A percentile compares a stretch with the other conserved stretches of the same genome.
These are phyloP conservation scores for Arabidopsis arenosa DNA, from an alignment of 345 rosid species.

Conservation along the genomic window DNA sequence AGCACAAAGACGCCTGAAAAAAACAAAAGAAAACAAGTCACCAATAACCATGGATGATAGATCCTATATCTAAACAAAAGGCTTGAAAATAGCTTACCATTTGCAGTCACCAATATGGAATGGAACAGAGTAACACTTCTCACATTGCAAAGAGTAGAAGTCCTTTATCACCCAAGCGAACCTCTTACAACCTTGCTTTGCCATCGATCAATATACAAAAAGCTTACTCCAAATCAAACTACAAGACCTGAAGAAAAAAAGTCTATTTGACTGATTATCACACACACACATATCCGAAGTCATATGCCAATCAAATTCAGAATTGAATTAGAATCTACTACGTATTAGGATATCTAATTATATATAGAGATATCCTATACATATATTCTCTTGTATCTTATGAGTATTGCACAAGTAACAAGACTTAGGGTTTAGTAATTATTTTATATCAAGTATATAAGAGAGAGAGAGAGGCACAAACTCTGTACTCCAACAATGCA, in stretches of 20 bases:
- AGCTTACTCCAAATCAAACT: neutral
- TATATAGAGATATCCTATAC: too few relatives aligned
- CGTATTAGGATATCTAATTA: too few relatives aligned
- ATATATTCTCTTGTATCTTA: too few relatives aligned
- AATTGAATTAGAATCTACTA: too few relatives aligned
- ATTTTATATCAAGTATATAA: too few relatives aligned
- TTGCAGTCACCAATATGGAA: neutral
- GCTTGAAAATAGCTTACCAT: neutral
- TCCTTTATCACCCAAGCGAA: slow-evolving; percentile 9
- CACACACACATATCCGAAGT: neutral
- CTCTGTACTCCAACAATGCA: too few relatives aligned
- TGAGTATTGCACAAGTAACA: too few relatives aligned
- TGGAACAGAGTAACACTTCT: neutral
- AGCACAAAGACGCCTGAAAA: slow-evolving; percentile 57
- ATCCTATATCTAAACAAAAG: neutral
- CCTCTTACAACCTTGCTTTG: slow-evolving; percentile 1
- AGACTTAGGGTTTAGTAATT: too few relatives aligned
- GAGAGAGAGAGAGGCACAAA: too few relatives aligned
- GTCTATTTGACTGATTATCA: neutral
- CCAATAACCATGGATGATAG: neutral
- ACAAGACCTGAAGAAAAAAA: neutral
- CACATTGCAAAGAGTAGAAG: slow-evolving; percentile 5
- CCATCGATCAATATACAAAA: neutral
- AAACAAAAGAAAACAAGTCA: neutral
- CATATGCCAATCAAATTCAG: too few relatives aligned